These are phyloP conservation scores for Phytophthora podocarpi DNA, from an alignment of 352 stramenopile genomes.

Conservation along the genomic window DNA sequence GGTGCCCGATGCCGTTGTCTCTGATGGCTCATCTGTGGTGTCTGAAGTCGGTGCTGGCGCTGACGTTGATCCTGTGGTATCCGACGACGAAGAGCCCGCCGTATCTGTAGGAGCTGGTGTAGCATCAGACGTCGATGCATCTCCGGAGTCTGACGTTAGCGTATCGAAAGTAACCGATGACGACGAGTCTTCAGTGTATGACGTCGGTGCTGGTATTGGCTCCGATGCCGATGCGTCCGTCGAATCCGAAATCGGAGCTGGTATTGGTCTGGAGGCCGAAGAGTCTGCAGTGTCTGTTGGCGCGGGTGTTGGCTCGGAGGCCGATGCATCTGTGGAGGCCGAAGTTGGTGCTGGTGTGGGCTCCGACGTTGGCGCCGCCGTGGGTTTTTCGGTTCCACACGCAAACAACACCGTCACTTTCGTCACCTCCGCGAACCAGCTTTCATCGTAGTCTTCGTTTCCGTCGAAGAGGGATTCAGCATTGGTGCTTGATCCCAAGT, in stretches of 20 bases:
- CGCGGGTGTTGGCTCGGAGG: background rate
- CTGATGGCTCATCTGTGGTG: background rate
- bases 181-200: background rate
- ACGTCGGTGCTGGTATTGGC: background rate
- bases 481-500: slow-evolving; percentile 7
- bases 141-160: background rate
- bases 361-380: slow-evolving; percentile 17
- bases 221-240: background rate
- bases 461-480: slow-evolving; percentile 19
- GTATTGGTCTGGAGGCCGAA: background rate
- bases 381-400: slow-evolving; percentile 24
- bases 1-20: background rate
- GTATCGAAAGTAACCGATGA: slow-evolving; percentile 5
- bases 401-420: slow-evolving; percentile 28
- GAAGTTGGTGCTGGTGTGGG: slow-evolving; percentile 16
- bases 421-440: slow-evolving; percentile 34
- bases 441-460: slow-evolving; percentile 31
- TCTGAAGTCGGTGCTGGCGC: background rate
- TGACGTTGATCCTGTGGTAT: background rate
- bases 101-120: background rate
- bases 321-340: background rate
- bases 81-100: background rate
- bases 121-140: slow-evolving; percentile 1
- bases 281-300: background rate
- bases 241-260: slow-evolving; percentile 1